Percentiles rank a stretch among this genome's conserved stretches.
These are phyloP conservation scores for Wickerhamiella nectarea DNA, from an alignment of 805 yeast genomes.

Conservation along the genomic window DNA sequence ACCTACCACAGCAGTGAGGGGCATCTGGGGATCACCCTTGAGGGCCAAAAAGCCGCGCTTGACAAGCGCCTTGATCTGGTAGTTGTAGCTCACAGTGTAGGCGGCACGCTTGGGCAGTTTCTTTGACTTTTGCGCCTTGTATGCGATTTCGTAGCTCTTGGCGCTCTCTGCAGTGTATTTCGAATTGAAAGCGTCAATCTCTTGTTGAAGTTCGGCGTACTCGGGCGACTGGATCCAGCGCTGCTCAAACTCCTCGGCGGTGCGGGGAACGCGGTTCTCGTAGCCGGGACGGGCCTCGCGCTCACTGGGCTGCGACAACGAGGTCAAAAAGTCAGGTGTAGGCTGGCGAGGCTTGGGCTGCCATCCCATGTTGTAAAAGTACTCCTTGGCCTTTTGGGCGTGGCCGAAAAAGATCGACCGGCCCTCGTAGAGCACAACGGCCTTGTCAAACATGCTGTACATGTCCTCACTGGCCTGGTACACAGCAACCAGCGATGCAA, in stretches of 20 bases:
- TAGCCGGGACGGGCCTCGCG: conserved; percentile 37
- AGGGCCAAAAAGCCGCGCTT: conserved; percentile 43
- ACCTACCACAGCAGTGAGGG: conserved; percentile 34
- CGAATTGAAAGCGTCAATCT: conserved; percentile 34
- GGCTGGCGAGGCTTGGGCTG: conserved; percentile 51
- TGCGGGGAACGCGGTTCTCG: conserved; percentile 42
- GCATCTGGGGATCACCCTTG: conserved; percentile 42
- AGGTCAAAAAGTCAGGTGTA: conserved; percentile 58
- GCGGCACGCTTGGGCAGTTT: conserved; percentile 30
- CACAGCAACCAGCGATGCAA: conserved; percentile 53
- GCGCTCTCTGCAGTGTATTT: conserved; percentile 24
- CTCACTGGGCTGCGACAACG: conserved; percentile 55
- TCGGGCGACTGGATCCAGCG: conserved; percentile 43
- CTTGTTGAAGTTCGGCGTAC: conserved; percentile 30
- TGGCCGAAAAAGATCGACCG: conserved; percentile 57
- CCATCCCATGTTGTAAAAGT: conserved; percentile 53
- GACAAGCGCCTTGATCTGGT: conserved; percentile 38
- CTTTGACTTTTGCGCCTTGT: conserved; percentile 29
- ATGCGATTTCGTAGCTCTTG: conserved; percentile 28
- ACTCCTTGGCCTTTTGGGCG: conserved; percentile 37
- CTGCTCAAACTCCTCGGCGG: conserved; percentile 47
- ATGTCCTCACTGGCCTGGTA: conserved; percentile 58
- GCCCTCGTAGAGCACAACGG: conserved; percentile 44
- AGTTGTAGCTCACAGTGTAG: conserved; percentile 32
- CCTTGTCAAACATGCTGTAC: conserved; percentile 51